Evolutionary conservation across 2,329 filamentous ascomycete genomes (phyloP).

Genomic region (Albifimbria verrucaria): DNA sequence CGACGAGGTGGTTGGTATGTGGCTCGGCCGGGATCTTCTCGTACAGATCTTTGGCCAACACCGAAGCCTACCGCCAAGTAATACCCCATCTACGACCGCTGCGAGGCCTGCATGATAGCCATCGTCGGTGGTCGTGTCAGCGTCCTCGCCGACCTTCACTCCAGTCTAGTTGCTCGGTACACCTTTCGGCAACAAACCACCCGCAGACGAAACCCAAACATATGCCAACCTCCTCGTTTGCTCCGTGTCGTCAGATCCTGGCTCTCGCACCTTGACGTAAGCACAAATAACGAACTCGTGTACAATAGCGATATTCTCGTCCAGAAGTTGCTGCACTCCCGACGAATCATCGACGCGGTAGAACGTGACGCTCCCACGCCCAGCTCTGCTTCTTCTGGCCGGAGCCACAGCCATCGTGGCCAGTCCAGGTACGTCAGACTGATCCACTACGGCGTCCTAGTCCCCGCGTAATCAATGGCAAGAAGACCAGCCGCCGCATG

Average conservation of each 20-base stretch:
- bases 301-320: not conserved
- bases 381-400: not conserved
- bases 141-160: conserved; percentile 42
- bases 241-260: conserved; percentile 40
- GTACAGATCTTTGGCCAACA: conserved; percentile 30
- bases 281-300: not conserved
- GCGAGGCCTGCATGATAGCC: conserved; percentile 52
- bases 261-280: conserved; percentile 30
- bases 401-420: too few relatives aligned
- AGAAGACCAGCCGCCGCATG: too few relatives aligned
- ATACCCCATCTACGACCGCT: conserved; percentile 29
- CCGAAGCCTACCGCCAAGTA: conserved; percentile 14
- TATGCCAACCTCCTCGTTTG: conserved; percentile 32
- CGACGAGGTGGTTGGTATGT: conserved; percentile 28
- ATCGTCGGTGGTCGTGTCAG: conserved; percentile 40
- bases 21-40: conserved; percentile 35
- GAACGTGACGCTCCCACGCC: not conserved
- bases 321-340: not conserved
- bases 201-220: conserved; percentile 13
- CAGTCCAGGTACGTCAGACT: too few relatives aligned
- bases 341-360: not conserved
- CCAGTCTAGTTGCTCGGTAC: conserved; percentile 38
- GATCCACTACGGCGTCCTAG: too few relatives aligned
- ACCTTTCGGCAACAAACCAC: not conserved
- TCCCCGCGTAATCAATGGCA: too few relatives aligned